phyloP scores from a whole-genome alignment of 108 stramenopile genomes.

The Skeletonema costatum region DNA sequence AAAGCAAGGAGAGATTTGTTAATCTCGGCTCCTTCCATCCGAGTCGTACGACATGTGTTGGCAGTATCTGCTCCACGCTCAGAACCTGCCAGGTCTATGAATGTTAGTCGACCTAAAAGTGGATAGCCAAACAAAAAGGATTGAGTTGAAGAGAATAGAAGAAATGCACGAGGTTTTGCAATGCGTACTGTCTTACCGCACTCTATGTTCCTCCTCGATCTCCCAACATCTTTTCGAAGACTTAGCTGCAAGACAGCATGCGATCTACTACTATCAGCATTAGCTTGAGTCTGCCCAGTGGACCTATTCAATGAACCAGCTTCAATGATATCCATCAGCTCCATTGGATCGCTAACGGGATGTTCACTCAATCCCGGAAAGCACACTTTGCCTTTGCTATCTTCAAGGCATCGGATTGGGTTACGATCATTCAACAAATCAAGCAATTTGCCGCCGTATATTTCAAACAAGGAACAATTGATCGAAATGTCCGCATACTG shows the following conservation, averaged over 20 bases:
- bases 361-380: conserved; percentile 94
- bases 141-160: not conserved
- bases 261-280: conserved; percentile 90
- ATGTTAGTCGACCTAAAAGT: conserved; percentile 79
- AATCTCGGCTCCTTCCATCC: conserved; percentile 98
- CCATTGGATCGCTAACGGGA: conserved; percentile 69
- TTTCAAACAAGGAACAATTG: conserved; percentile 94
- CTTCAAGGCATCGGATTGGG: conserved; percentile 92
- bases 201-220: conserved; percentile 57
- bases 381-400: conserved; percentile 91
- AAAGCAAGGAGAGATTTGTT: conserved; percentile 97
- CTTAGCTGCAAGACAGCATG: conserved; percentile 96
- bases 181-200: conserved; percentile 53
- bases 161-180: not conserved
- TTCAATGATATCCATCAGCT: conserved; percentile 90
- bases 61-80: conserved; percentile 97
- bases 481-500: conserved; percentile 70
- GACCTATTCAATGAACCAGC: conserved; percentile 88
- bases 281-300: conserved; percentile 94
- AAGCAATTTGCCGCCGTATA: conserved; percentile 96
- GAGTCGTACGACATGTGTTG: conserved; percentile 88
- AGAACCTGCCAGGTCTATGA: conserved; percentile 98
- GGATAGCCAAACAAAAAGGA: not conserved
- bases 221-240: conserved; percentile 63
- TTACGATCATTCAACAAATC: conserved; percentile 92